Evolutionary conservation across 805 yeast species (phyloP).

Genomic region (Barnettozyma populi): DNA sequence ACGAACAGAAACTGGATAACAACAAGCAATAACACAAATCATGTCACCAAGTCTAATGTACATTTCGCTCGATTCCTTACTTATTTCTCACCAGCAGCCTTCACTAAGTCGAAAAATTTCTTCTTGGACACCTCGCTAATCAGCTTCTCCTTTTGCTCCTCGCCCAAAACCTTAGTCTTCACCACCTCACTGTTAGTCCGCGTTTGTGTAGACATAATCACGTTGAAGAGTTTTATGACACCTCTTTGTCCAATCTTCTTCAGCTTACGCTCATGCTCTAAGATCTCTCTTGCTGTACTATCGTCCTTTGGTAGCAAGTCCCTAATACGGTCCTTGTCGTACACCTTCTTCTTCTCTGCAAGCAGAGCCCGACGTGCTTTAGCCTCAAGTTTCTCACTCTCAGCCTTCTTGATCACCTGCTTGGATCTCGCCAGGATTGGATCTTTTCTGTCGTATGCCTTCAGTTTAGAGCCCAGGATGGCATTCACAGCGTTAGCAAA

Average conservation of each 20-base stretch:
- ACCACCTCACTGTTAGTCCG: constrained; percentile 46
- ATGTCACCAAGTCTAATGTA: background rate
- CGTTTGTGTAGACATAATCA: constrained; percentile 73
- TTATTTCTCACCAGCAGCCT: constrained; percentile 55
- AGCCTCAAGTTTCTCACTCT: constrained; percentile 73
- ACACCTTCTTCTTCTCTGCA: constrained; percentile 62
- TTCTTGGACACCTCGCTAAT: constrained; percentile 83
- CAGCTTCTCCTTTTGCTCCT: constrained; percentile 48
- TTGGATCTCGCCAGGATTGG: constrained; percentile 89
- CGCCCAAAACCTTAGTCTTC: constrained; percentile 38
- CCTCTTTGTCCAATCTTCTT: constrained; percentile 85
- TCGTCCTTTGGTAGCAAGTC: constrained; percentile 63
- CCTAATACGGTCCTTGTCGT: constrained; percentile 62
- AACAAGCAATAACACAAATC: background rate
- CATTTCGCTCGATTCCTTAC: background rate
- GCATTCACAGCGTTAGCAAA: constrained; percentile 84
- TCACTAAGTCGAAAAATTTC: constrained; percentile 81
- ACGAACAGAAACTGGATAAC: constrained; percentile 13
- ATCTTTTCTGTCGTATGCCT: constrained; percentile 83
- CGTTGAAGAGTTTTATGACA: constrained; percentile 79
- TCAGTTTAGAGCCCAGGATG: constrained; percentile 75
- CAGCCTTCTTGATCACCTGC: constrained; percentile 61
- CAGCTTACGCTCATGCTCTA: constrained; percentile 64
- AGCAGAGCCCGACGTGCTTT: constrained; percentile 70
- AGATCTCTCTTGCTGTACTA: constrained; percentile 47